A percentile compares a stretch with the other conserved stretches of the same genome.
phyloP scores from a whole-genome alignment of 2,329 filamentous ascomycete species.

The Monosporascus sp. region DNA sequence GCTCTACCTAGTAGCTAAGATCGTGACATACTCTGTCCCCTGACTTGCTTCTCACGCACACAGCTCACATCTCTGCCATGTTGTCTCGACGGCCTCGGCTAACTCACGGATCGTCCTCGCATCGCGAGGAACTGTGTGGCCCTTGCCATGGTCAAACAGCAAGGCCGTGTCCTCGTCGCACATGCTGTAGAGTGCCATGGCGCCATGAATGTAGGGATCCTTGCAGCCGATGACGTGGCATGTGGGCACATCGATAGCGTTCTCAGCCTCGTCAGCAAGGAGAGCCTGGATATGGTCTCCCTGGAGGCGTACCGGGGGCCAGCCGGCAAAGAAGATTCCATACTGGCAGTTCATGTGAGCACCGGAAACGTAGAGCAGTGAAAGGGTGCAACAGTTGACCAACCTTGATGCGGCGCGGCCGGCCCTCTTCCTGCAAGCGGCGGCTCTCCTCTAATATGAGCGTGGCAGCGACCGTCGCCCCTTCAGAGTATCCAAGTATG shows the following conservation, averaged over 20 bases:
- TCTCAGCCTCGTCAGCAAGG: slow-evolving; percentile 25
- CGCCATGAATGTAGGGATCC: slow-evolving; percentile 43
- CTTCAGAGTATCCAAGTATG: slow-evolving; percentile 44
- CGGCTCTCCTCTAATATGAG: slow-evolving; percentile 33
- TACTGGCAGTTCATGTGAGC: slow-evolving; percentile 22
- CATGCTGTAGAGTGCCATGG: slow-evolving; percentile 43
- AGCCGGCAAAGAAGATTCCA: slow-evolving; percentile 42
- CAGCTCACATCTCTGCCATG: no score
- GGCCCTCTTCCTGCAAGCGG: slow-evolving; percentile 19
- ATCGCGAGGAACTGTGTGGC: slow-evolving; percentile 41
- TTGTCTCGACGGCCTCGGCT: no score
- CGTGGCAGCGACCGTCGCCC: slow-evolving; percentile 38
- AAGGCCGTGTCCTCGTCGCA: slow-evolving; percentile 39
- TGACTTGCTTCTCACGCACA: no score
- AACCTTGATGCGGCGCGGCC: slow-evolving; percentile 22
- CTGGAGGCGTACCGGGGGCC: slow-evolving; percentile 27
- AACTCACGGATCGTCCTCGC: neutral
- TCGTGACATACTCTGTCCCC: no score
- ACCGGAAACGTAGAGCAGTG: neutral
- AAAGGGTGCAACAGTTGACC: neutral
- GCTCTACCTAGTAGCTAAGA: no score
- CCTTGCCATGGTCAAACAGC: slow-evolving; percentile 47
- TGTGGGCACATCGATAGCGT: slow-evolving; percentile 30
- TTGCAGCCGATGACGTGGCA: slow-evolving; percentile 33
- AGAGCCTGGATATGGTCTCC: slow-evolving; percentile 19